Conservation (phyloP, 768 basidiomycete genomes). For the Multifurca ochricompacta region DNA sequence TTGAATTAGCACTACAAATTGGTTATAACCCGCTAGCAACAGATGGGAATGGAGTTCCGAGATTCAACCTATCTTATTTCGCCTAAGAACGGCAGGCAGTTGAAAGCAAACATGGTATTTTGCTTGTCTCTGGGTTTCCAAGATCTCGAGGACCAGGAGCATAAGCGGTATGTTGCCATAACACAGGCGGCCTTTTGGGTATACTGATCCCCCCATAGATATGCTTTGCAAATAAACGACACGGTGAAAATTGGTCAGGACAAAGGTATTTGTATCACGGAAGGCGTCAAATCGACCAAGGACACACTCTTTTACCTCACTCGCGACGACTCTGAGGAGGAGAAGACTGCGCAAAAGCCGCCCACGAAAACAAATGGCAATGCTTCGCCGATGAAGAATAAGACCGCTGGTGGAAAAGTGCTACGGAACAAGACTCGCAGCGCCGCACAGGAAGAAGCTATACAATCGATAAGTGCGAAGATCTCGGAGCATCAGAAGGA, state of each 20-base stretch:
- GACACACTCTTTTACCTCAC: slow-evolving; percentile 85
- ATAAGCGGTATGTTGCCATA: slow-evolving; percentile 53
- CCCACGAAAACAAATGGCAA: slow-evolving; percentile 58
- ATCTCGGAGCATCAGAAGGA: slow-evolving; percentile 85
- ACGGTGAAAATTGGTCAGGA: slow-evolving; percentile 72
- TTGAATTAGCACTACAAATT: neutral
- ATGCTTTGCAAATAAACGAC: slow-evolving; percentile 82
- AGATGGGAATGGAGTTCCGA: slow-evolving; percentile 96
- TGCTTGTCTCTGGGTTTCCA: slow-evolving; percentile 81
- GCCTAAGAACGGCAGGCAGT: slow-evolving; percentile 61
- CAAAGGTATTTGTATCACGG: slow-evolving; percentile 64
- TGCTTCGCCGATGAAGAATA: slow-evolving; percentile 53
- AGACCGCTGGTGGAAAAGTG: slow-evolving; percentile 77
- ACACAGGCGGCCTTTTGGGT: neutral
- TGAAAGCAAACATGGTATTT: slow-evolving; percentile 80
- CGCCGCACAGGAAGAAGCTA: slow-evolving; percentile 76
- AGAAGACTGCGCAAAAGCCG: slow-evolving; percentile 48
- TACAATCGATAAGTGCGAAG: slow-evolving; percentile 67
- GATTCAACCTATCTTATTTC: slow-evolving; percentile 81
- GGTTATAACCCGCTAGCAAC: slow-evolving; percentile 3
- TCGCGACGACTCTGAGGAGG: slow-evolving; percentile 47
- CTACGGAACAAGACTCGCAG: slow-evolving; percentile 86
- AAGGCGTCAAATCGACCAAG: slow-evolving; percentile 75
- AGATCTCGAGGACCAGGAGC: slow-evolving; percentile 66
- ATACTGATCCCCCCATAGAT: slow-evolving; percentile 38